phyloP scores from a whole-genome alignment of 805 yeast species.

The Saccharomycopsis vini region DNA sequence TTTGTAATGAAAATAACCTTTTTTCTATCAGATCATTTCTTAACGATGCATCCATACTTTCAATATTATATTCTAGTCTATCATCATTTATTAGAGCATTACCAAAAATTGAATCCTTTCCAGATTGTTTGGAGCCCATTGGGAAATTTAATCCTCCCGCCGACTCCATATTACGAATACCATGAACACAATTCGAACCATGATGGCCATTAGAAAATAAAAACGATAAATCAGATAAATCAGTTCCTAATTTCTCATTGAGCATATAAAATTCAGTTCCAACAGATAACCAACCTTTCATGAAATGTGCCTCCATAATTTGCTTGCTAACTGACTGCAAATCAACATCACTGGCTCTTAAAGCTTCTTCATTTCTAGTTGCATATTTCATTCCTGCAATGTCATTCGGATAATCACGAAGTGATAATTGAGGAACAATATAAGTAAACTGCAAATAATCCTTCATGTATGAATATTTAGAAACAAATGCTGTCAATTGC shows the following conservation, averaged over 20 bases:
- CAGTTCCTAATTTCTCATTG: conserved; percentile 4
- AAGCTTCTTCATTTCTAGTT: not conserved
- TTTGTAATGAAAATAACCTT: conserved; percentile 5
- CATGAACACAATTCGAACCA: not conserved
- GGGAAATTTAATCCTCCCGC: too few relatives aligned
- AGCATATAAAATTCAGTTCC: conserved; percentile 9
- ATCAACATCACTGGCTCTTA: not conserved
- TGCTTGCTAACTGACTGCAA: not conserved
- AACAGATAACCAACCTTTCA: conserved; percentile 9
- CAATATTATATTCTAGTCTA: not conserved
- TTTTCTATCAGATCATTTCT: conserved; percentile 11
- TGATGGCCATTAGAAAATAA: conserved; percentile 7
- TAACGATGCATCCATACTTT: not conserved
- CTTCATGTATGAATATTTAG: conserved; percentile 79
- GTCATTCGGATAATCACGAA: conserved; percentile 28
- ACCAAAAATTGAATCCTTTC: too few relatives aligned
- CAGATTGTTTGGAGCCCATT: too few relatives aligned
- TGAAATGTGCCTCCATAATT: conserved; percentile 13
- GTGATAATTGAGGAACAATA: conserved; percentile 61
- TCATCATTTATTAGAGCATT: too few relatives aligned
- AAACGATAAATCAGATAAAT: conserved; percentile 3
- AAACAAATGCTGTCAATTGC: conserved; percentile 84
- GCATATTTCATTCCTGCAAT: conserved; percentile 3
- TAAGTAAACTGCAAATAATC: conserved; percentile 66
- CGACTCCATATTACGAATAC: too few relatives aligned